Conservation (phyloP, 1,139 yeast genomes). For the Kodamaea anthophila region DNA sequence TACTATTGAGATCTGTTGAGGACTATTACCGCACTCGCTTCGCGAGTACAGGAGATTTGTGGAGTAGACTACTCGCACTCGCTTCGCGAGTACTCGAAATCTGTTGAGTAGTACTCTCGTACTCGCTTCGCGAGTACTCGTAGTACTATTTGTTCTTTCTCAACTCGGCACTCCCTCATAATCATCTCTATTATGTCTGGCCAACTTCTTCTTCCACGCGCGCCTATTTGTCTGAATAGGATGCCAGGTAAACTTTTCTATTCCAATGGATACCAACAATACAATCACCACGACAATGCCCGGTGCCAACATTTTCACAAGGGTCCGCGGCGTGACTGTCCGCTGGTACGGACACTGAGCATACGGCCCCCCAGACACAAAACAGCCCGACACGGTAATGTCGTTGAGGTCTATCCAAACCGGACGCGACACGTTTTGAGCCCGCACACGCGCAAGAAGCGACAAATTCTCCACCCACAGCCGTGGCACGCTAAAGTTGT, state of each 20-base stretch:
- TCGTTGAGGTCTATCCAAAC: slow-evolving; percentile 87
- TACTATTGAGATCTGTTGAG: no score
- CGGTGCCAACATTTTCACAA: slow-evolving; percentile 62
- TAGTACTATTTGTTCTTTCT: not conserved
- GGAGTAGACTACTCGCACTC: no score
- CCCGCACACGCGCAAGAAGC: slow-evolving; percentile 19
- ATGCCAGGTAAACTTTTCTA: slow-evolving; percentile 29
- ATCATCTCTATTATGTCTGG: slow-evolving; percentile 32
- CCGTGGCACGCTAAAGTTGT: slow-evolving; percentile 51
- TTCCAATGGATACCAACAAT: slow-evolving; percentile 15
- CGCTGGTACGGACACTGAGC: slow-evolving; percentile 74
- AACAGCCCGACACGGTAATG: slow-evolving; percentile 65
- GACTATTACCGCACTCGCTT: no score
- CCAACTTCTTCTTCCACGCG: slow-evolving; percentile 33
- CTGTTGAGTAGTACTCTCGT: no score
- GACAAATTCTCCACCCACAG: slow-evolving; percentile 35
- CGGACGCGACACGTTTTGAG: slow-evolving; percentile 19
- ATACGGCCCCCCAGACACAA: slow-evolving; percentile 81
- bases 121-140: slow-evolving; percentile 1
- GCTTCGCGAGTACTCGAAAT: no score
- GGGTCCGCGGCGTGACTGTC: slow-evolving; percentile 48
- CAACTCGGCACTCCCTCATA: slow-evolving; percentile 43
- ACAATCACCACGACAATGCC: slow-evolving; percentile 52
- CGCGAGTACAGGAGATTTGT: no score
- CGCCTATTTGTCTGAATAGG: slow-evolving; percentile 40